A percentile compares a stretch with the other conserved stretches of the same genome.
Evolutionary conservation across 2,329 filamentous ascomycete species (phyloP).

Genomic region (Lachnellula hyalina): DNA sequence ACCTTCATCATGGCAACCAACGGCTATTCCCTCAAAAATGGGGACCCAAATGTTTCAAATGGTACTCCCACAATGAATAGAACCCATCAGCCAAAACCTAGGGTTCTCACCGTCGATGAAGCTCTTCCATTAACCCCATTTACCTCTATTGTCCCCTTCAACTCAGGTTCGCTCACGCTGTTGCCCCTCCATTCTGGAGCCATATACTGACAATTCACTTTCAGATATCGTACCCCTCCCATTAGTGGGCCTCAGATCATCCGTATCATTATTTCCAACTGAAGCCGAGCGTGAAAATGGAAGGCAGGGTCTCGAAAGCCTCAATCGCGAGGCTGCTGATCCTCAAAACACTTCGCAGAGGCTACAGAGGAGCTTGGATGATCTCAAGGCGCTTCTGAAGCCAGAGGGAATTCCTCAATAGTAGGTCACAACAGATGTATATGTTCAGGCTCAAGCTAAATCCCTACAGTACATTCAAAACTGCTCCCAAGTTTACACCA

Average conservation of each 20-base stretch:
- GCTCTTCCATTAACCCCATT: conserved; percentile 79
- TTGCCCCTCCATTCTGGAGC: background rate
- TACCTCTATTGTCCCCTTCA: conserved; percentile 73
- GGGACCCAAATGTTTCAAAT: conserved; percentile 17
- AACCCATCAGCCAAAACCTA: conserved; percentile 26
- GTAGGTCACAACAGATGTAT: conserved; percentile 16
- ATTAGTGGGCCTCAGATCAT: conserved; percentile 49
- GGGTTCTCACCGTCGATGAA: conserved; percentile 61
- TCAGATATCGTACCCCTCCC: conserved; percentile 63
- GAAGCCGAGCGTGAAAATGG: conserved; percentile 49
- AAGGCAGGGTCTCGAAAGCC: conserved; percentile 52
- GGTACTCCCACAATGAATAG: conserved; percentile 12
- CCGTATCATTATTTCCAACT: conserved; percentile 44
- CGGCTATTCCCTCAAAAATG: conserved; percentile 22
- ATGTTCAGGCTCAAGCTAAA: conserved; percentile 25
- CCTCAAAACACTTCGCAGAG: conserved; percentile 55
- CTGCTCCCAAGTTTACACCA: conserved; percentile 33
- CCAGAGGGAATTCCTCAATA: conserved; percentile 64
- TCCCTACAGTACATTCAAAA: conserved; percentile 51
- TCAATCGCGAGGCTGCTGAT: conserved; percentile 65
- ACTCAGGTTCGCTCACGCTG: conserved; percentile 53
- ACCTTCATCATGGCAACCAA: conserved; percentile 24
- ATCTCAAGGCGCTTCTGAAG: conserved; percentile 69
- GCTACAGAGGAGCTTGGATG: conserved; percentile 65
- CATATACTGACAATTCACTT: conserved; percentile 17